Base-by-base conservation (phyloP, 2,329 filamentous ascomycete species). In the Penicillium paneum region DNA sequence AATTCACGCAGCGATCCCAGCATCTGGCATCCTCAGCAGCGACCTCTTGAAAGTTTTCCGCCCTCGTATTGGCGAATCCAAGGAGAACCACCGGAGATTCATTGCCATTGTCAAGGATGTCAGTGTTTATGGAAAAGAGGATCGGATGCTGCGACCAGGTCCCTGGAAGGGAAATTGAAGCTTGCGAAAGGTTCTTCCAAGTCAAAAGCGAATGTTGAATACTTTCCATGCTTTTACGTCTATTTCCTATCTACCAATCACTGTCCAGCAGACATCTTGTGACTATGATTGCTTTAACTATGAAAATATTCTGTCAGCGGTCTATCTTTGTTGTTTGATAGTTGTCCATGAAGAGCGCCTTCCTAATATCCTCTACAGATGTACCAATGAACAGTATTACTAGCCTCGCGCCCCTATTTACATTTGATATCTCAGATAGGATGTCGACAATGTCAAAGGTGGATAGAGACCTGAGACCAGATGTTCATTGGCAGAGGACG, bases 1-100 rank as follows among this genome's bases (percentile, higher is more conserved):
- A 62, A 75, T 80, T 29, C 72, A 76, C 58, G 75, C 76, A 12
- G 72, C 74, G 1, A 79, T 80, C 39, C 78, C 78, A 1, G 60
- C 70, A 5, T 69, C 70, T 8, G 78, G 78, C 13, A 79, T 79
- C 32, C 59, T 70, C 6, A 76, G 75, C 49, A 71, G 67, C 46
- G 76, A 78, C 48, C 61, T 80, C 12, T 66, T 79, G 34, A 74
- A 67, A 34, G 67, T 73, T 6, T 79, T 78, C 63, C 72, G 74
- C 36, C 67, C 69, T 42, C 72, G 75, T 24, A 71, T 77, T 49
- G 74, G 73, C 13, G 71, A 74, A 31, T 72, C 70, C 4, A 74
- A 71, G 53, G 72, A 74, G 28, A 75, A 76, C 40, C 72, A 75
- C 53, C 65, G 67, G 12, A 63, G 64, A 35, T 77, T 77, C 53